Evolutionary conservation across 805 yeast genomes (phyloP).

Genomic region (Cyberlindnera subsufficiens): DNA sequence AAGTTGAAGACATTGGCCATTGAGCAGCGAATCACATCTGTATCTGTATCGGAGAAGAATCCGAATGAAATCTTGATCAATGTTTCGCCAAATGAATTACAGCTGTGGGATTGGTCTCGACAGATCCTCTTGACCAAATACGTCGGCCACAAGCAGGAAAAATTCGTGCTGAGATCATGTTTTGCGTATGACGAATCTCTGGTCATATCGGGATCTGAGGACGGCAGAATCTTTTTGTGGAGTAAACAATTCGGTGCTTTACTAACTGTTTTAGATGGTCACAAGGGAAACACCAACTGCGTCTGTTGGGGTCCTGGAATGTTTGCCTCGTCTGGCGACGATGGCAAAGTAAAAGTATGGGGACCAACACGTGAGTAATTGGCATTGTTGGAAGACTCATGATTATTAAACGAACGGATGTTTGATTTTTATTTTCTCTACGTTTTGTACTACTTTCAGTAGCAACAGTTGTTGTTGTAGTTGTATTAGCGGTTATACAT

Average conservation of each 20-base stretch:
- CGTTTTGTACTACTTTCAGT: too few species aligned
- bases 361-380: slow-evolving; percentile 24
- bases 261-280: slow-evolving; percentile 53
- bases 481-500: too few species aligned
- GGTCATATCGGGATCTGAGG: slow-evolving; percentile 79
- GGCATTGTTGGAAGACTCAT: too few species aligned
- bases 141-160: slow-evolving; percentile 66
- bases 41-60: slow-evolving; percentile 50
- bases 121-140: slow-evolving; percentile 56
- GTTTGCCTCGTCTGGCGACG: slow-evolving; percentile 88
- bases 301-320: slow-evolving; percentile 68
- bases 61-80: slow-evolving; percentile 53
- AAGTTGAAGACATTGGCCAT: slow-evolving; percentile 42
- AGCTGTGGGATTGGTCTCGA: slow-evolving; percentile 69
- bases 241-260: slow-evolving; percentile 65
- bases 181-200: slow-evolving; percentile 70
- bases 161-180: slow-evolving; percentile 67
- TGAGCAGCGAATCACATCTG: slow-evolving; percentile 57
- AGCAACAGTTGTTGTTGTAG: too few species aligned
- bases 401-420: too few species aligned
- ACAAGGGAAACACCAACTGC: slow-evolving; percentile 62
- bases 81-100: slow-evolving; percentile 69
- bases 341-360: slow-evolving; percentile 65
- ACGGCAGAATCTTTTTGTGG: slow-evolving; percentile 75
- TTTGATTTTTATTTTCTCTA: too few species aligned